phyloP scores from a whole-genome alignment of 768 basidiomycete genomes.

The Podaxis carcinomalis region DNA sequence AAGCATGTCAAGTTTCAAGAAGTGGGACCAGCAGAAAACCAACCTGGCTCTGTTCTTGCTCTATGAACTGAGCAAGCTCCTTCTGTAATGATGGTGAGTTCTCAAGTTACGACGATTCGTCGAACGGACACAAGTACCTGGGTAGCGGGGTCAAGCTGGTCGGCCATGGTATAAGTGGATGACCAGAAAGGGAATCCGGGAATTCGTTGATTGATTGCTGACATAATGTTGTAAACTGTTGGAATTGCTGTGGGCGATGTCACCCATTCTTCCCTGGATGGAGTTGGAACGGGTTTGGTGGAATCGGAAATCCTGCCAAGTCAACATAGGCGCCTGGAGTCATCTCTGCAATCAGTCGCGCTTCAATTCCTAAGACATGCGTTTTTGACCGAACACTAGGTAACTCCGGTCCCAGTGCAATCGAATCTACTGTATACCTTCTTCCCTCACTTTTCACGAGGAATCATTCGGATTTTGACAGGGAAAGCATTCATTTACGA shows the following conservation, averaged over 20 bases:
- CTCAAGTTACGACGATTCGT: neutral
- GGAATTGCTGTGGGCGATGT: conserved; percentile 4
- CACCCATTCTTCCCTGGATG: neutral
- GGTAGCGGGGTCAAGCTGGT: conserved; percentile 74
- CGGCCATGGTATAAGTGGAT: conserved; percentile 34
- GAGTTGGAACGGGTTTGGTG: conserved; percentile 8
- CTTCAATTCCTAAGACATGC: neutral
- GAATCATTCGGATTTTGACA: neutral
- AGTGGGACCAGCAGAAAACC: conserved; percentile 18
- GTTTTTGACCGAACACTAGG: conserved; percentile 1
- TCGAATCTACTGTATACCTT: neutral
- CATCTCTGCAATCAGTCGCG: neutral
- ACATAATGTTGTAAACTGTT: neutral
- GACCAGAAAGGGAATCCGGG: conserved; percentile 5
- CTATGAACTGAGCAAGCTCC: conserved; percentile 77
- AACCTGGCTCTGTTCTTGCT: conserved; percentile 79
- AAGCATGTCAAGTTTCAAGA: conserved; percentile 8
- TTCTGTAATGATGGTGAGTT: conserved; percentile 43
- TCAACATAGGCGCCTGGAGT: conserved; percentile 3
- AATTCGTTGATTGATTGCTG: conserved; percentile 7
- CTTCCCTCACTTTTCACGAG: conserved; percentile 1
- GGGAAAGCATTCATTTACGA: conserved; percentile 1
- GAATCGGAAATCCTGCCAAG: conserved; percentile 6
- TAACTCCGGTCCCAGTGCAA: conserved; percentile 7
- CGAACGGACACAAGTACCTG: conserved; percentile 40